Percentiles rank a stretch among this genome's conserved stretches.
phyloP scores from a whole-genome alignment of 805 yeast species.

The Kodamaea fukazawae region DNA sequence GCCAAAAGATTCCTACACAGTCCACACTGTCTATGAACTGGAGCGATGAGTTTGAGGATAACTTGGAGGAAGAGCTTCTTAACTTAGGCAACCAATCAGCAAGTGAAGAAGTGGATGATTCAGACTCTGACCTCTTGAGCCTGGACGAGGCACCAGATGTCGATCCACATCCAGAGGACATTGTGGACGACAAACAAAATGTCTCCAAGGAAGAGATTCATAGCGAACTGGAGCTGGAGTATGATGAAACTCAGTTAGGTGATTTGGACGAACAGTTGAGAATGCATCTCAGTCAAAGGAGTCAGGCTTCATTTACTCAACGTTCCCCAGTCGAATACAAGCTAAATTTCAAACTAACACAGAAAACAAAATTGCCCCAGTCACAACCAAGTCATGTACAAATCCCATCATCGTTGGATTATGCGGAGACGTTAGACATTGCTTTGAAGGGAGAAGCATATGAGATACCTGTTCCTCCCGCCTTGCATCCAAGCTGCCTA shows the following conservation, averaged over 20 bases:
- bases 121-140: no score
- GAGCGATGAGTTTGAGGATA: slow-evolving; percentile 1
- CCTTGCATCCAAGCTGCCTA: slow-evolving; percentile 15
- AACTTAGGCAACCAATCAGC: no score
- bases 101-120: neutral
- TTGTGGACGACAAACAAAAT: slow-evolving; percentile 4
- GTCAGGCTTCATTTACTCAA: neutral
- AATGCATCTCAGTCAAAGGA: slow-evolving; percentile 19
- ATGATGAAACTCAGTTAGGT: slow-evolving; percentile 11
- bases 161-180: slow-evolving; percentile 5
- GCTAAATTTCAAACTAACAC: neutral
- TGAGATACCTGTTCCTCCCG: slow-evolving; percentile 22
- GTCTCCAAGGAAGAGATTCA: neutral
- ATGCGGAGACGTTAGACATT: neutral
- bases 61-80: neutral
- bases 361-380: slow-evolving; percentile 3
- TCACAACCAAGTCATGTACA: slow-evolving; percentile 7
- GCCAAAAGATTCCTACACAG: no score
- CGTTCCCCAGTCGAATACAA: neutral
- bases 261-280: slow-evolving; percentile 20
- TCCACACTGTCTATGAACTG: neutral
- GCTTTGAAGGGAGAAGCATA: slow-evolving; percentile 10
- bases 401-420: slow-evolving; percentile 16
- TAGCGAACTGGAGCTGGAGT: neutral
- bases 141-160: slow-evolving; percentile 1